Conservation (phyloP, 345 rosid genomes). For the Capsella bursapastoris region DNA sequence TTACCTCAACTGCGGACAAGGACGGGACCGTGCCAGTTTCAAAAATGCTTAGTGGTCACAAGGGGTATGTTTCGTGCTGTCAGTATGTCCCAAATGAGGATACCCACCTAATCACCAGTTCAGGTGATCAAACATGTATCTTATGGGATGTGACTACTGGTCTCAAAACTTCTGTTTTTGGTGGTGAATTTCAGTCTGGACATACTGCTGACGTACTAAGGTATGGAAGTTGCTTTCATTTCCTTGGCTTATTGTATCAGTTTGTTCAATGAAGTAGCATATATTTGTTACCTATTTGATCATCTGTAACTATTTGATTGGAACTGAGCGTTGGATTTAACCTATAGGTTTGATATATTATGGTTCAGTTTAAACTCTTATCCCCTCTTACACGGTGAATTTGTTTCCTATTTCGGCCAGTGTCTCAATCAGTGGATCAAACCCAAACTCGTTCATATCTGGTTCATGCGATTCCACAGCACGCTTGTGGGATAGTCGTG, state of each 20-base stretch:
- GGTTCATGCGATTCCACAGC: conserved; percentile 95
- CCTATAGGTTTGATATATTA: neutral
- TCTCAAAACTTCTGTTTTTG: conserved; percentile 89
- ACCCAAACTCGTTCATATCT: conserved; percentile 82
- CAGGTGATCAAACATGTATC: conserved; percentile 91
- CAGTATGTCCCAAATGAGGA: conserved; percentile 96
- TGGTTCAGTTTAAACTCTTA: conserved; percentile 3
- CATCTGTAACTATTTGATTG: neutral
- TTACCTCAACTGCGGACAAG: conserved; percentile 80
- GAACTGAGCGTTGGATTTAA: neutral
- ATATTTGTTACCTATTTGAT: neutral
- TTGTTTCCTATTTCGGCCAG: conserved; percentile 51
- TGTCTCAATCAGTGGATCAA: conserved; percentile 73
- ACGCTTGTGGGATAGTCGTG: conserved; percentile 95
- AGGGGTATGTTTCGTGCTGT: conserved; percentile 90
- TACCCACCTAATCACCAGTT: conserved; percentile 80
- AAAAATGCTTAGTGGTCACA: conserved; percentile 87
- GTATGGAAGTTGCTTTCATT: conserved; percentile 47
- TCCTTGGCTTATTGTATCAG: neutral
- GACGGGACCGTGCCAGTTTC: conserved; percentile 81
- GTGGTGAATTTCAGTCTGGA: conserved; percentile 98
- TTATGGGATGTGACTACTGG: conserved; percentile 98
- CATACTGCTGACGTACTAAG: conserved; percentile 94
- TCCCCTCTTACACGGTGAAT: neutral
- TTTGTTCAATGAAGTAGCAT: conserved; percentile 20